Conservation (phyloP, 495 filamentous ascomycete genomes). For the Massariosphaeria phaeospora region DNA sequence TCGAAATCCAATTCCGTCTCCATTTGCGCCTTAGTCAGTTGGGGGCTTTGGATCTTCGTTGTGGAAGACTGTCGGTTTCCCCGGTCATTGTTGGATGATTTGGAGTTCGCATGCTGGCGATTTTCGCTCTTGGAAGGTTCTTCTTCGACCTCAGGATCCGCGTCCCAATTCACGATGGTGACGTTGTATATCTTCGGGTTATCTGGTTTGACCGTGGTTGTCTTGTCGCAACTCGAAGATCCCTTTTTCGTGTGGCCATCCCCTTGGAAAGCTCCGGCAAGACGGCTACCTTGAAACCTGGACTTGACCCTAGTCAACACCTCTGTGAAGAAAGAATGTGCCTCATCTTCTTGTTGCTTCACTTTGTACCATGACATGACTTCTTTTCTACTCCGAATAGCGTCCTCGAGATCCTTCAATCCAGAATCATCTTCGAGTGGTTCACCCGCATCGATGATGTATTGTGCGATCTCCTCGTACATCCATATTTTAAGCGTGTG, state of each 20-base stretch:
- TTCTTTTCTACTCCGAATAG: constrained; percentile 11
- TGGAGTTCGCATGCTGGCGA: neutral
- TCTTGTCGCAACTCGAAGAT: neutral
- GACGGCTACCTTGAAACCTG: constrained; percentile 1
- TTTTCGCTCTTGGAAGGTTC: neutral
- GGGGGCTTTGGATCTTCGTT: neutral
- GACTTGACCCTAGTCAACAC: neutral
- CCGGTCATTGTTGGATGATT: neutral
- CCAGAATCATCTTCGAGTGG: neutral
- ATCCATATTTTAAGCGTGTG: neutral
- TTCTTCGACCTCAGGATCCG: neutral
- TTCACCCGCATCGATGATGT: neutral
- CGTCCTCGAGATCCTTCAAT: neutral
- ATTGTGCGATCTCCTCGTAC: neutral
- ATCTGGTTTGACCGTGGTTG: neutral
- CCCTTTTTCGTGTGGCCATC: neutral
- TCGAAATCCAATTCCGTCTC: constrained; percentile 6
- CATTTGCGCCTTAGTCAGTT: neutral
- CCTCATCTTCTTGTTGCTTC: neutral
- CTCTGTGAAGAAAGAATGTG: constrained; percentile 13
- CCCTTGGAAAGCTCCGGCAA: neutral
- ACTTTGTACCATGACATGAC: neutral
- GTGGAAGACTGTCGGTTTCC: neutral
- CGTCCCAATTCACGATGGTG: neutral
- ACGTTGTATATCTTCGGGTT: neutral